Evolutionary conservation across 345 rosid genomes (phyloP).

Genomic region (Pugionium dolabratum): DNA sequence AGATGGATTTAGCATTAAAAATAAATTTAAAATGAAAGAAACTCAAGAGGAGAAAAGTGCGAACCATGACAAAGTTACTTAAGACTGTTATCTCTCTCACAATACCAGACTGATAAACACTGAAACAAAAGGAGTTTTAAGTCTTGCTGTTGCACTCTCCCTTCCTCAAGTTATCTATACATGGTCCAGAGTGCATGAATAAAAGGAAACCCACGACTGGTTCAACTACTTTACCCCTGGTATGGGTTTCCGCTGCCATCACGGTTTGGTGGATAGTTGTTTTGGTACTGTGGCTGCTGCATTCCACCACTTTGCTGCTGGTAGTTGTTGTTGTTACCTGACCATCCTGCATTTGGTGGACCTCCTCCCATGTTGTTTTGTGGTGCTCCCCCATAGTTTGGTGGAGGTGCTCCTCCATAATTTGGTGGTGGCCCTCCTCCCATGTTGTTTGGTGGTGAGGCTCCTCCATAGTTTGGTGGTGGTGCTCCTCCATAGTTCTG

Average conservation of each 20-base stretch:
- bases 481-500: slow-evolving; percentile 40
- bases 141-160: slow-evolving; percentile 22
- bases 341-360: slow-evolving; percentile 34
- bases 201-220: slow-evolving; percentile 21
- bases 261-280: slow-evolving; percentile 40
- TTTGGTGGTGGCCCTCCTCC: too few relatives aligned
- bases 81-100: slow-evolving; percentile 6
- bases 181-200: slow-evolving; percentile 35
- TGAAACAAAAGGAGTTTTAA: slow-evolving; percentile 19
- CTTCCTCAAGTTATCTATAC: slow-evolving; percentile 36
- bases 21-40: slow-evolving; percentile 1
- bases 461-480: slow-evolving; percentile 26
- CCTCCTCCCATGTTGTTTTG: slow-evolving; percentile 37
- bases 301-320: slow-evolving; percentile 38
- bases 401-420: slow-evolving; percentile 26
- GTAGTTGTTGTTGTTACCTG: slow-evolving; percentile 32
- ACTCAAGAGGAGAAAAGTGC: background rate
- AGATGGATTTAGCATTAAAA: background rate
- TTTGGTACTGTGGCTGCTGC: slow-evolving; percentile 46
- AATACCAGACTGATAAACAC: slow-evolving; percentile 16
- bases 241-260: slow-evolving; percentile 42
- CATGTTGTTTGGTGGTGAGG: too few relatives aligned
- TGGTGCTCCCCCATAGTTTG: slow-evolving; percentile 30
- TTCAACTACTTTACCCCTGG: slow-evolving; percentile 38
- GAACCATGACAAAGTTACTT: slow-evolving; percentile 26